These are phyloP conservation scores for Pseudopithomyces chartarum DNA, from an alignment of 2,329 filamentous ascomycete species.

Conservation along the genomic window DNA sequence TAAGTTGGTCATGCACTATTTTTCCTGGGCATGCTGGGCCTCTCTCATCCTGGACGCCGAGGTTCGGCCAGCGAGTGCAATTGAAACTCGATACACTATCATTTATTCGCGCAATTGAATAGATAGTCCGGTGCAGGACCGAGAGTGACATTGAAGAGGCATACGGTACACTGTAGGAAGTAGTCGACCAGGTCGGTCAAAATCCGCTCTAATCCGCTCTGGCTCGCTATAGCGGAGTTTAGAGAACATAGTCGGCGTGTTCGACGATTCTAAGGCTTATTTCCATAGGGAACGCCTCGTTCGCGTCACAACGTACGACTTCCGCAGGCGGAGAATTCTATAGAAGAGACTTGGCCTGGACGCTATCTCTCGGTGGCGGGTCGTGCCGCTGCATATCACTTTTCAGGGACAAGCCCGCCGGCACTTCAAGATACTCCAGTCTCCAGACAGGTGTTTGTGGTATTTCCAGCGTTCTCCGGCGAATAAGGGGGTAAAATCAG, in stretches of 20 bases:
- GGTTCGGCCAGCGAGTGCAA: not conserved
- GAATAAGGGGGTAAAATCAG: not conserved
- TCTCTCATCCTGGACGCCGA: not conserved
- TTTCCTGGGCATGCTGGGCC: constrained; percentile 1
- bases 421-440: not conserved
- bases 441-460: not conserved
- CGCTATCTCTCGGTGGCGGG: not conserved
- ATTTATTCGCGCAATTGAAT: not conserved
- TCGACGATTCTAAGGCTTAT: not conserved
- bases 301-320: constrained; percentile 1
- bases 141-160: not conserved
- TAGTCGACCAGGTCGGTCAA: no score
- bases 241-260: no score
- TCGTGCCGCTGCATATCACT: constrained; percentile 3
- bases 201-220: no score
- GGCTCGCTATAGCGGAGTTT: no score
- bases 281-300: not conserved
- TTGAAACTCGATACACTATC: not conserved
- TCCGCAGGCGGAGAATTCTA: not conserved
- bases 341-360: not conserved
- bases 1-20: constrained; percentile 6
- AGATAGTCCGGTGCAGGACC: not conserved
- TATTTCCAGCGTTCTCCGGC: not conserved
- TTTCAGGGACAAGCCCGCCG: not conserved
- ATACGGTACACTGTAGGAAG: no score